phyloP scores from a whole-genome alignment of 148 eudicot species.

The Rhododendron williamsianum region DNA sequence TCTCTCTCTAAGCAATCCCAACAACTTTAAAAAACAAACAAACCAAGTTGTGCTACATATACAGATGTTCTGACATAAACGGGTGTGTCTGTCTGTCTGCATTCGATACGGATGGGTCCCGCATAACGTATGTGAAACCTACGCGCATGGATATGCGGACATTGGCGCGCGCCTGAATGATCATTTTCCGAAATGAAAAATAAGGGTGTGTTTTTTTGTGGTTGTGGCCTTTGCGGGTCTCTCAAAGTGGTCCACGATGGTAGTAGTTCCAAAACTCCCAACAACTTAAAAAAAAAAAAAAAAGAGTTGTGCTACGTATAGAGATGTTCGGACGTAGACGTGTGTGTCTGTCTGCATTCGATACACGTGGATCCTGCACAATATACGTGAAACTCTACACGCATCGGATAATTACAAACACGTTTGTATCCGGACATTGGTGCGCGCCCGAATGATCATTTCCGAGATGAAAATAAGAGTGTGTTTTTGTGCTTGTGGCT shows the following conservation, averaged over 20 bases:
- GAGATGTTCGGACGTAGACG: neutral
- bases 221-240: neutral
- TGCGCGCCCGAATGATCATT: too few species aligned
- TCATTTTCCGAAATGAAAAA: too few species aligned
- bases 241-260: constrained; percentile 14
- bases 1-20: neutral
- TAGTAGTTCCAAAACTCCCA: constrained; percentile 16
- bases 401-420: neutral
- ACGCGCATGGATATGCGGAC: neutral
- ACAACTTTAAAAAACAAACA: too few species aligned
- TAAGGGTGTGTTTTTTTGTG: too few species aligned
- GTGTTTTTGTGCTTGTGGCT: too few species aligned
- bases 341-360: too few species aligned
- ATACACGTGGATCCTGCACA: neutral
- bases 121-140: neutral
- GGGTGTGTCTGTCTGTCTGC: too few species aligned
- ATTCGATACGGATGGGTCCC: neutral
- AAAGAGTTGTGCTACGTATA: neutral
- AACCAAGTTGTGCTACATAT: too few species aligned
- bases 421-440: too few species aligned
- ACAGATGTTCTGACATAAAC: neutral
- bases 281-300: too few species aligned
- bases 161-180: too few species aligned
- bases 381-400: neutral
- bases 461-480: too few species aligned